These are phyloP conservation scores for Fusarium sarcochroum DNA, from an alignment of 2,329 filamentous ascomycete species.

Conservation along the genomic window DNA sequence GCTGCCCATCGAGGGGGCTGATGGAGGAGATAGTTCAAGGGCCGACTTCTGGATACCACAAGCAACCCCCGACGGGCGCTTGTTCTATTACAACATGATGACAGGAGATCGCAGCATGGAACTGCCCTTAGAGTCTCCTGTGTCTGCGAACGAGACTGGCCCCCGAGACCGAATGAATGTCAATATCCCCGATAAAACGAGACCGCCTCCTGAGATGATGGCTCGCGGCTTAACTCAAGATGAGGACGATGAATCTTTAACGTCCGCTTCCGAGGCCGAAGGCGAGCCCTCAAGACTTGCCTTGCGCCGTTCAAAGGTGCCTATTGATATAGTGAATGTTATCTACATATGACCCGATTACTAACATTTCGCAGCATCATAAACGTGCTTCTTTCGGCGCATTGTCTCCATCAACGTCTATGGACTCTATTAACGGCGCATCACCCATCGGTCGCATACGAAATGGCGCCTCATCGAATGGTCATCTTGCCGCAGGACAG, in stretches of 20 bases:
- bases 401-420: constrained; percentile 88
- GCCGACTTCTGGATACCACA: constrained; percentile 99
- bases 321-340: constrained; percentile 40
- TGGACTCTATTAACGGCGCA: constrained; percentile 86
- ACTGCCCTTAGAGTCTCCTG: constrained; percentile 90
- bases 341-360: neutral
- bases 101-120: constrained; percentile 97
- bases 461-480: constrained; percentile 68
- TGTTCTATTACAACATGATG: constrained; percentile 99
- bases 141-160: constrained; percentile 83
- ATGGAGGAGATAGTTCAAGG: constrained; percentile 77
- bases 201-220: constrained; percentile 92
- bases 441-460: constrained; percentile 72
- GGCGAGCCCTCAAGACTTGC: constrained; percentile 78
- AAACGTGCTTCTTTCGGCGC: constrained; percentile 79
- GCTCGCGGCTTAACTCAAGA: constrained; percentile 84
- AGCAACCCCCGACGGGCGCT: constrained; percentile 89
- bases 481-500: constrained; percentile 54
- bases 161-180: constrained; percentile 92
- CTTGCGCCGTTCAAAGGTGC: constrained; percentile 78
- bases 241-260: constrained; percentile 88
- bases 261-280: constrained; percentile 88
- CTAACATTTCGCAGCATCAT: constrained; percentile 61
- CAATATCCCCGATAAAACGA: constrained; percentile 88
- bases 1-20: constrained; percentile 78